Evolutionary conservation across 208 protist species (phyloP), one percentile per base, ranked within the genome.

Genomic region (Endotrypanum monterogeii): DNA sequence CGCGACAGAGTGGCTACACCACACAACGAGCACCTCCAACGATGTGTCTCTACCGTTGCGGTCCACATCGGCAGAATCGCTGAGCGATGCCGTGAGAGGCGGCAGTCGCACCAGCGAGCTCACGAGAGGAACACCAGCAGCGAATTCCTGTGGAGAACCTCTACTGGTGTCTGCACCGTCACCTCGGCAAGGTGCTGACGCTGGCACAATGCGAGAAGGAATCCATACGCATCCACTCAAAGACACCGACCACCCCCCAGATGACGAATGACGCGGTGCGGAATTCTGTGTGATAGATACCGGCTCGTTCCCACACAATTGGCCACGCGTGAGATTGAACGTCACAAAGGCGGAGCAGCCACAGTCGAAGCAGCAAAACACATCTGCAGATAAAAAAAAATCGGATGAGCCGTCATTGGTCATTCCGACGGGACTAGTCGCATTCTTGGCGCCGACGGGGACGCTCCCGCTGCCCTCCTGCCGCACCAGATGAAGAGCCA

Each of bases 331-430:
- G 3, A 76, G 54, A 12, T 23, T 41, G 37, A 76, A 81, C 18
- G 65, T 81, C 23, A 66, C 76, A 44, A 81, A 54, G 9, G 76
- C 71, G 18, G 63, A 20, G 57, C 71, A 76, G n/a, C 76, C 76
- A 37, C 71, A 81, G 7, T 16, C 41, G 25, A 81, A 81, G 11
- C 9, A 41, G 51, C 61, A 76, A 55, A 68, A 71, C 56, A 81
- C 70, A 25, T 81, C 76, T 4, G 71, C 25, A 32, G 41, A 25
- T 12, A 50, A 18, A 11, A 28, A 5, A 1, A 37, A 44, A 3
- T 50, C 67, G 23, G 54, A 25, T 20, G 28, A 32, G 66, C 50
- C 50, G 16, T 41, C 51, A 6, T 37, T 23, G 18, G 9, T 28
- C 46, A 55, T 37, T 23, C 12, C 16, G 32, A 51, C 14, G 25